phyloP scores from a whole-genome alignment of 1,139 yeast genomes.

The Scheffersomyces quercinus region DNA sequence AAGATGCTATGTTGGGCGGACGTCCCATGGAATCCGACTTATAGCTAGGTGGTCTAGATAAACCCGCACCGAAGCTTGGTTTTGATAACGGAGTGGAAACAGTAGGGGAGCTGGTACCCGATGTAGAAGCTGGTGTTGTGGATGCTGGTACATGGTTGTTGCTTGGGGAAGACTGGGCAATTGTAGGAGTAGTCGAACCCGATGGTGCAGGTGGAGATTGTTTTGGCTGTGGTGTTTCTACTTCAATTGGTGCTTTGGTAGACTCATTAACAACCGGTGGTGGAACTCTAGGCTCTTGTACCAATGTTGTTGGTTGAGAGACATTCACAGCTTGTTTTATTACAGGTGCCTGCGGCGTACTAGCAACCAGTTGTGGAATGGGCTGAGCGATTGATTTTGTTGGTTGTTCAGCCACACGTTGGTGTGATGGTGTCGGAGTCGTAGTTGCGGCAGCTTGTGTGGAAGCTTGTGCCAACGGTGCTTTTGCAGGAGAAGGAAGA shows the following conservation, averaged over 20 bases:
- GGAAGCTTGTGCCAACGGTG: conserved; percentile 2
- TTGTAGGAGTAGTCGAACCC: background rate
- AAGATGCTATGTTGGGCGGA: conserved; percentile 7
- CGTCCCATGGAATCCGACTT: conserved; percentile 9
- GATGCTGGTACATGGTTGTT: background rate
- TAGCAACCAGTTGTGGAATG: background rate
- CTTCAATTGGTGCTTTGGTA: background rate
- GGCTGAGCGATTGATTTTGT: background rate
- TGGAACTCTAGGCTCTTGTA: background rate
- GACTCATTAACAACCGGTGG: background rate
- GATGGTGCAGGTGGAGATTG: conserved; percentile 3
- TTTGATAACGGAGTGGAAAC: background rate
- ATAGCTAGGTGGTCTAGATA: conserved; percentile 15
- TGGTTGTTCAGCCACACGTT: background rate
- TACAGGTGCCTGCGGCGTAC: background rate
- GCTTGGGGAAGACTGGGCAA: too few relatives aligned
- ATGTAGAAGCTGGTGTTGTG: conserved; percentile 1
- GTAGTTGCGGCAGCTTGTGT: background rate
- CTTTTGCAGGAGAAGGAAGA: conserved; percentile 6
- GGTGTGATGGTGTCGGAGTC: background rate
- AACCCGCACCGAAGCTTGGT: conserved; percentile 10
- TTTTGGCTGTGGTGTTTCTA: background rate
- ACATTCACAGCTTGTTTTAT: background rate
- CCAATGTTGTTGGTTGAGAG: conserved; percentile 1
- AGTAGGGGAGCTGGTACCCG: background rate